A percentile compares a stretch with the other conserved stretches of the same genome.
Evolutionary conservation across 1,139 yeast species (phyloP).

Genomic region (Groenewaldozyma auringiensis): DNA sequence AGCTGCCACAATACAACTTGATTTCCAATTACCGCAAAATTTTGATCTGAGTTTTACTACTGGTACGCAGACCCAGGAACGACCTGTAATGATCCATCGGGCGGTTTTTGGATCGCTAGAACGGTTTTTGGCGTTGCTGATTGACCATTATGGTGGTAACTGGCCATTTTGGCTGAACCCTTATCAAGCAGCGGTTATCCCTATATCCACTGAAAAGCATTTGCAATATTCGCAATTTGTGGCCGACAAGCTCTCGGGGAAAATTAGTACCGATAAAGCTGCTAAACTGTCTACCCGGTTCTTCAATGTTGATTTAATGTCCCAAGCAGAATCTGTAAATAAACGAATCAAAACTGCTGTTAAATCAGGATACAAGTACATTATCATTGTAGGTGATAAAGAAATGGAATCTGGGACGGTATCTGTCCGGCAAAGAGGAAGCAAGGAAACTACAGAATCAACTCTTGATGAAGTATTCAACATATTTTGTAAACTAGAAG

Average conservation of each 20-base stretch:
- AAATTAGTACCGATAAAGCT: constrained; percentile 7
- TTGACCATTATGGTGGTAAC: constrained; percentile 86
- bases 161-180: constrained; percentile 99
- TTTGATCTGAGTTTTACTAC: constrained; percentile 59
- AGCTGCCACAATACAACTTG: constrained; percentile 92
- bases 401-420: constrained; percentile 58
- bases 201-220: constrained; percentile 55
- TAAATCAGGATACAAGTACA: constrained; percentile 67
- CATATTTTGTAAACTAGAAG: constrained; percentile 25
- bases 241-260: constrained; percentile 43
- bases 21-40: constrained; percentile 85
- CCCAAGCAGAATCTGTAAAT: constrained; percentile 71
- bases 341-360: constrained; percentile 73
- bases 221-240: constrained; percentile 46
- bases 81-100: constrained; percentile 87
- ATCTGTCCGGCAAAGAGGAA: constrained; percentile 60
- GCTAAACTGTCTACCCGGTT: constrained; percentile 45
- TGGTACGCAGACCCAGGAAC: constrained; percentile 10
- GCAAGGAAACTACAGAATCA: constrained; percentile 35
- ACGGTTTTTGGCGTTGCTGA: constrained; percentile 80
- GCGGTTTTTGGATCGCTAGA: constrained; percentile 95
- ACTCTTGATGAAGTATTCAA: constrained; percentile 23
- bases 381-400: constrained; percentile 79
- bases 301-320: constrained; percentile 70
- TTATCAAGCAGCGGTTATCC: constrained; percentile 82